Evolutionary conservation across 2,329 filamentous ascomycete species (phyloP), one percentile per base, ranked within the genome.

Genomic region (Cercospora beticola): DNA sequence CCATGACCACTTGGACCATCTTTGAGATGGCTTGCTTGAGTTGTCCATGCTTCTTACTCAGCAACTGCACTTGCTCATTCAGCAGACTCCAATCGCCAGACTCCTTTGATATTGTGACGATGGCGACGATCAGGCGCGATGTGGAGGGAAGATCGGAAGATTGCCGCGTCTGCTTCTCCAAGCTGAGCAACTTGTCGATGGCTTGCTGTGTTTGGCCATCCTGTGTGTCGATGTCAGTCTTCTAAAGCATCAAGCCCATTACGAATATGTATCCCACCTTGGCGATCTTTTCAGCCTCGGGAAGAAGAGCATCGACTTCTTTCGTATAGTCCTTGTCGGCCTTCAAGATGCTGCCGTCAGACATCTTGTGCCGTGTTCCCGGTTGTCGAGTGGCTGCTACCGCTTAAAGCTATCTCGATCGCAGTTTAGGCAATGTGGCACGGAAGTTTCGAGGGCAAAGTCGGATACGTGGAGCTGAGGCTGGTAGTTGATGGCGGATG

Each of bases 31-130:
- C 95, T 83, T 98, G 95, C 83, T 99, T 99, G 79, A 99, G 93
- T 85, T 99, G 95, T 76, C 94, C 92, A 91, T 99, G 95, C 86
- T 99, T 99, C 89, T 99, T 99, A 73, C 95, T 98, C 67, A 99
- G 86, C 72, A 97, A 86, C 76, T 97, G 86, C 71, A 97, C 92
- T 83, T 99, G 95, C 83, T 99, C 95, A 80, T 97, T 98, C 83
- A 99, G 87, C 77, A 97, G 84, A 80, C 89, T 90, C 95, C 95
- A 99, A 81, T 99, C 93, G 74, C 90, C 90, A 21, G 92, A 89
- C 81, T 97, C 87, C 83, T 97, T 98, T 85, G 93, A 94, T 85
- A 98, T 89, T 79, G 92, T 97, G 80, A 97, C 92, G 80, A 99
- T 95, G 71, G 90, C 86, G 78, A 97, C 85, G 75, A 99, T 86